phyloP scores from a whole-genome alignment of 2,329 filamentous ascomycete genomes.

The Fulvia fulva region DNA sequence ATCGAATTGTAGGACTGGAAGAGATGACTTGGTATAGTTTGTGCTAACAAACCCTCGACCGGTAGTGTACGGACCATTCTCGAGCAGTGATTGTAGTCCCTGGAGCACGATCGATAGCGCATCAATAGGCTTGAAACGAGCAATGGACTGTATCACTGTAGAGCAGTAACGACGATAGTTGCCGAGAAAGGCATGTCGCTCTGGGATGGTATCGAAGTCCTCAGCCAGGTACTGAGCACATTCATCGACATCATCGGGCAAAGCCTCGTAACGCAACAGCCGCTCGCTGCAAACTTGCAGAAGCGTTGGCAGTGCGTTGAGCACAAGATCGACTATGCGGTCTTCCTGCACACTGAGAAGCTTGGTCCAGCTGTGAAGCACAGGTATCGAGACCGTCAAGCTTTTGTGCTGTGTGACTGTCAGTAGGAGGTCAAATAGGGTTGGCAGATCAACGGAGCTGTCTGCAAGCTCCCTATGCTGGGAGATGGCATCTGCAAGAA shows the following conservation, averaged over 20 bases:
- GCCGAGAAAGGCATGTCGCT: slow-evolving; percentile 89
- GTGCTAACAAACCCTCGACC: slow-evolving; percentile 58
- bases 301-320: slow-evolving; percentile 65
- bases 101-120: slow-evolving; percentile 83
- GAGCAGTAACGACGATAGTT: slow-evolving; percentile 92
- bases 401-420: slow-evolving; percentile 79
- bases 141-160: slow-evolving; percentile 81
- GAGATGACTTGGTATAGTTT: slow-evolving; percentile 60
- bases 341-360: slow-evolving; percentile 70
- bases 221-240: slow-evolving; percentile 81
- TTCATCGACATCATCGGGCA: slow-evolving; percentile 75
- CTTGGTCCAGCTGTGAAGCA: slow-evolving; percentile 84
- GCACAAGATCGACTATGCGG: slow-evolving; percentile 59
- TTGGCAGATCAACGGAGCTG: slow-evolving; percentile 61
- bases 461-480: slow-evolving; percentile 63
- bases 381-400: slow-evolving; percentile 86
- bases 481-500: slow-evolving; percentile 78
- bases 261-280: slow-evolving; percentile 79
- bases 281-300: slow-evolving; percentile 79
- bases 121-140: slow-evolving; percentile 74
- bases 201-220: slow-evolving; percentile 90
- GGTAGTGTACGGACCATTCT: slow-evolving; percentile 66
- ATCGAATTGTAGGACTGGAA: slow-evolving; percentile 74
- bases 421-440: slow-evolving; percentile 75
- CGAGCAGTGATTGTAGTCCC: slow-evolving; percentile 69